These are phyloP conservation scores for Cyclostephanos invisitatus DNA, from an alignment of 108 stramenopile species.

Conservation along the genomic window DNA sequence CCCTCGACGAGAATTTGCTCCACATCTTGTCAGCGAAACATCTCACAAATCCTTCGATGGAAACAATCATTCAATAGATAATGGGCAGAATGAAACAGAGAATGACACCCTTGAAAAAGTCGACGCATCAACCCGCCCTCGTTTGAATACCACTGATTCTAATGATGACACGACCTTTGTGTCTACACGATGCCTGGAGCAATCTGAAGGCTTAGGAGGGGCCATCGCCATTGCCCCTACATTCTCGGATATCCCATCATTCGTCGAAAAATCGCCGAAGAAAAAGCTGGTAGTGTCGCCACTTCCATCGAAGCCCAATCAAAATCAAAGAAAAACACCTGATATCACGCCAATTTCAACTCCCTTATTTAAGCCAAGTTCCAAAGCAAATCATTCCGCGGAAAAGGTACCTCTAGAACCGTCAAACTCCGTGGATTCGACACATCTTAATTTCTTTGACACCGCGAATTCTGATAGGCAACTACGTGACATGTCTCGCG, in stretches of 20 bases:
- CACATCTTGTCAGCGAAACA: background rate
- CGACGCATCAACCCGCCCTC: background rate
- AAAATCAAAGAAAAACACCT: conserved; percentile 18
- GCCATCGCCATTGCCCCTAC: background rate
- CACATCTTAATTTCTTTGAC: conserved; percentile 66
- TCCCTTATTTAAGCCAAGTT: conserved; percentile 6
- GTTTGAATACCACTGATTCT: conserved; percentile 13
- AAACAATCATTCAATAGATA: conserved; percentile 4
- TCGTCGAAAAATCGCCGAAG: conserved; percentile 7
- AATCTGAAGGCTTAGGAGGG: background rate
- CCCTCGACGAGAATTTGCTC: background rate
- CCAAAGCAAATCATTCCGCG: conserved; percentile 2
- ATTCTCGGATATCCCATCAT: background rate
- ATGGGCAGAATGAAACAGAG: conserved; percentile 12
- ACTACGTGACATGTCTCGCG: conserved; percentile 59
- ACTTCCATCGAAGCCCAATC: background rate
- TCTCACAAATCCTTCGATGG: background rate
- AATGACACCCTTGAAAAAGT: conserved; percentile 9
- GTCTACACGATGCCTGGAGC: conserved; percentile 6
- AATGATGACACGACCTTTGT: conserved; percentile 18
- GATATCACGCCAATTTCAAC: background rate
- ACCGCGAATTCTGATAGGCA: conserved; percentile 62
- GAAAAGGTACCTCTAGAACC: conserved; percentile 35
- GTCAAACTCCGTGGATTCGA: conserved; percentile 19
- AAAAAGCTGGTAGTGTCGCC: conserved; percentile 11